phyloP scores from a whole-genome alignment of 441 rosid genomes.

The Adansonia gregorii region DNA sequence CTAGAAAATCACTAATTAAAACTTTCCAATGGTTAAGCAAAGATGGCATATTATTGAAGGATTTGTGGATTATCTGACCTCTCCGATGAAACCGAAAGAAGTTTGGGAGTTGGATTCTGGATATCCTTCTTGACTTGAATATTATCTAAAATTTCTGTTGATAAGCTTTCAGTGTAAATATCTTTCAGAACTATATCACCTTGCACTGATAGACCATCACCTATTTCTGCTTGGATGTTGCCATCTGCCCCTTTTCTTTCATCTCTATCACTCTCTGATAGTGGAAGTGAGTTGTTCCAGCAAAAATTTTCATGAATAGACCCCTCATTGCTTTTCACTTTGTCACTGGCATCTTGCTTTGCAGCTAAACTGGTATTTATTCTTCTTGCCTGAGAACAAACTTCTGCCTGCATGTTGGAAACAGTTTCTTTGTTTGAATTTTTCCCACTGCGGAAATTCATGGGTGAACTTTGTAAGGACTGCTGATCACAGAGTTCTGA shows the following conservation, averaged over 20 bases:
- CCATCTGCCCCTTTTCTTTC: conserved; percentile 37
- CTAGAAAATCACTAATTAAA: neutral
- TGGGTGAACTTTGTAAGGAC: conserved; percentile 35
- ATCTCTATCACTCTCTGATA: conserved; percentile 32
- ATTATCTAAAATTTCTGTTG: conserved; percentile 32
- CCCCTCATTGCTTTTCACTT: conserved; percentile 26
- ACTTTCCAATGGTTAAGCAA: conserved; percentile 6
- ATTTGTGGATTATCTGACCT: conserved; percentile 45
- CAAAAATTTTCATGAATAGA: conserved; percentile 34
- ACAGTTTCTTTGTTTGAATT: conserved; percentile 30
- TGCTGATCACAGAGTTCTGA: conserved; percentile 39
- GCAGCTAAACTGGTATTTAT: conserved; percentile 31
- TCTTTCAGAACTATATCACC: conserved; percentile 35
- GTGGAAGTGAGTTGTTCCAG: conserved; percentile 36
- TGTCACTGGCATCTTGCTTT: conserved; percentile 31
- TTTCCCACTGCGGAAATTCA: conserved; percentile 32
- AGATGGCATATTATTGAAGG: neutral
- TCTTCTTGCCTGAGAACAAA: conserved; percentile 28
- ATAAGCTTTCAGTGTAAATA: conserved; percentile 31
- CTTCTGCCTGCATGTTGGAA: conserved; percentile 34
- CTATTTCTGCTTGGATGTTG: conserved; percentile 32
- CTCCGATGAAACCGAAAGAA: conserved; percentile 27
- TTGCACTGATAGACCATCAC: conserved; percentile 29
- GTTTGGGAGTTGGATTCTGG: conserved; percentile 35
- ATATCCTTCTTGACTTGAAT: conserved; percentile 32